Evolutionary conservation across 2,329 filamentous ascomycete genomes (phyloP), one percentile per base, ranked within the genome.

Genomic region (Trichophaea hybrida): DNA sequence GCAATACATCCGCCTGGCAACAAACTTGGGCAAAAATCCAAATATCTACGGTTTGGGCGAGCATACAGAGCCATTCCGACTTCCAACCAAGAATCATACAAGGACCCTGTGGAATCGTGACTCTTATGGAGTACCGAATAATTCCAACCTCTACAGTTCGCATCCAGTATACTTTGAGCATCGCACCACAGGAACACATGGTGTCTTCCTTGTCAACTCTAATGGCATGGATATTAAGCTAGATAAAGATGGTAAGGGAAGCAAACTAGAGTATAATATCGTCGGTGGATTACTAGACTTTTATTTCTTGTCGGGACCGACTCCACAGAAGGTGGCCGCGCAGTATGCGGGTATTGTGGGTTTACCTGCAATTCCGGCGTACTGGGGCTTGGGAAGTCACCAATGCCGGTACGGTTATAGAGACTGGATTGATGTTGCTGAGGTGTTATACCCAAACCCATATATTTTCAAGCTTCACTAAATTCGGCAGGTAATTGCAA

Each of bases 11-110:
- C 80, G 83, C 17, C 75, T 91, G 60, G 78, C 84, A 48, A 90
- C 86, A 1, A 79, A 76, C 61, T 75, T 93, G 8, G 86, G 87
- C 0, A 71, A 79, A 0, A 75, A 81, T 57, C 84, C 86, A 0
- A 80, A 85, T 67, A 73, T 93, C 5, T 93, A 93, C 69, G 87
- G 88, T 0, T 76, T 91, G 1, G 87, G 87, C 38, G 86, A 91
- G 72, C 84, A 88, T 69, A 83, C 80, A 1, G 86, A 90, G 66
- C 75, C 81, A 1, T 81, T 88, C 68, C 78, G 79, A 51, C 75
- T 89, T 60, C 81, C 82, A 62, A 84, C 80, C 0, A 81, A 78
- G 35, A 79, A 85, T 71, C 86, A 86, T 70, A 82, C 80, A 37
- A 79, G 85, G 43, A 86, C 84, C 0, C 70, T 88, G 2, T 87